Evolutionary conservation across 331 rosid genomes (phyloP).

Genomic region (Prunus yedoensis): DNA sequence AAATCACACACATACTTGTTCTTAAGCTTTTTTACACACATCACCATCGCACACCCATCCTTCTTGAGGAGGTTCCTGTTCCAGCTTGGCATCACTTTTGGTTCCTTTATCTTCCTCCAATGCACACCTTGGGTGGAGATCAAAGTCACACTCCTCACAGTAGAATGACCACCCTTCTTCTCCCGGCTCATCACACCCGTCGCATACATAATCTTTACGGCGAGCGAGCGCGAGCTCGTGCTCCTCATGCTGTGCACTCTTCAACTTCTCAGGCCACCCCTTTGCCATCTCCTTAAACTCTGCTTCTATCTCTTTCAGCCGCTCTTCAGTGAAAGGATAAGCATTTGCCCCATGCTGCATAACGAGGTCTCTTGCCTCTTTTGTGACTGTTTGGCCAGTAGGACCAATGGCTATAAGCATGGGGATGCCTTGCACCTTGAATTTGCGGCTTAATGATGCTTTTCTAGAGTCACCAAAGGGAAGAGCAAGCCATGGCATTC

Average conservation of each 20-base stretch:
- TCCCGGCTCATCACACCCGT: constrained; percentile 44
- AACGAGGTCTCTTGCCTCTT: constrained; percentile 41
- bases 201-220: constrained; percentile 32
- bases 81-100: constrained; percentile 29
- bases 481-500: constrained; percentile 81
- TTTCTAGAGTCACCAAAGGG: constrained; percentile 72
- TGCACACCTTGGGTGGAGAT: constrained; percentile 65
- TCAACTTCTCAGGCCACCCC: constrained; percentile 62
- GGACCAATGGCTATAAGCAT: constrained; percentile 55
- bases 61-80: constrained; percentile 29
- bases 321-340: constrained; percentile 63
- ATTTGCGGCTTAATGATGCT: constrained; percentile 44
- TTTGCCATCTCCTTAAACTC: constrained; percentile 40
- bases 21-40: constrained; percentile 45
- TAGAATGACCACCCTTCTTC: constrained; percentile 43
- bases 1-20: too few relatives aligned
- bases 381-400: constrained; percentile 56
- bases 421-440: constrained; percentile 61
- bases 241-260: constrained; percentile 35
- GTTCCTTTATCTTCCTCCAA: constrained; percentile 27
- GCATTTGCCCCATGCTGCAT: constrained; percentile 52
- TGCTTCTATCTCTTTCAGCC: constrained; percentile 43
- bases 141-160: constrained; percentile 55
- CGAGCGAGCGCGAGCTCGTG: constrained; percentile 47
- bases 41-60: constrained; percentile 60